Percentiles rank a stretch among this genome's conserved stretches.
These are phyloP conservation scores for Myriosclerotinia scirpicola DNA, from an alignment of 2,329 filamentous ascomycete genomes.

Conservation along the genomic window DNA sequence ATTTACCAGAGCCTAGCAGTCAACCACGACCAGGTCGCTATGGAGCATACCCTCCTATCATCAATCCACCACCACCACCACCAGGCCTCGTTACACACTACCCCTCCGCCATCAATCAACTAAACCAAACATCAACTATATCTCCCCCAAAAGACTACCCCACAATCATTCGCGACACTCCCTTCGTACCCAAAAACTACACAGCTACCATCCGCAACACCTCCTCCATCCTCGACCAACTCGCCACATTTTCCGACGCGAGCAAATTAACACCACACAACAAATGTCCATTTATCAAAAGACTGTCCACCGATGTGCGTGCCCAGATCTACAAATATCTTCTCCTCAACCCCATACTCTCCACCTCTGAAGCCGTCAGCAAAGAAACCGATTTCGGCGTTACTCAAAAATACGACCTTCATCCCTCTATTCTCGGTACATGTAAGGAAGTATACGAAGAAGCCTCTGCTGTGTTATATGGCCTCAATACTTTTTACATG, in stretches of 20 bases:
- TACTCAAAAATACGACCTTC: neutral
- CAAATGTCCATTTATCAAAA: neutral
- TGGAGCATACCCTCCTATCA: neutral
- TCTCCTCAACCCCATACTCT: neutral
- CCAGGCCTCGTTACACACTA: too few relatives aligned
- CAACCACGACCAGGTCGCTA: neutral
- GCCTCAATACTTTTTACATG: neutral
- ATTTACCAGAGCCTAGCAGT: neutral
- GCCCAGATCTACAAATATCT: slow-evolving; percentile 1
- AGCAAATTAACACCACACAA: neutral
- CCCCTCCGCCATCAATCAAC: too few relatives aligned
- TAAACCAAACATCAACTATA: too few relatives aligned
- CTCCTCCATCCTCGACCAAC: neutral
- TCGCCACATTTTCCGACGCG: too few relatives aligned
- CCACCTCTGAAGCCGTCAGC: neutral
- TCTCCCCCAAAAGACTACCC: neutral
- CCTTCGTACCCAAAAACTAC: neutral
- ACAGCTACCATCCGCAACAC: too few relatives aligned
- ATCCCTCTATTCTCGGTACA: neutral
- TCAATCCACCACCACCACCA: too few relatives aligned
- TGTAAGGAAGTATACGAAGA: neutral
- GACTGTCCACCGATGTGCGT: neutral
- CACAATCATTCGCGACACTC: neutral
- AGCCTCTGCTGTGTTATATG: neutral
- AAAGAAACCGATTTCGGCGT: neutral